Evolutionary conservation across 352 stramenopile genomes (phyloP).

Genomic region (Globisporangium yorkense): DNA sequence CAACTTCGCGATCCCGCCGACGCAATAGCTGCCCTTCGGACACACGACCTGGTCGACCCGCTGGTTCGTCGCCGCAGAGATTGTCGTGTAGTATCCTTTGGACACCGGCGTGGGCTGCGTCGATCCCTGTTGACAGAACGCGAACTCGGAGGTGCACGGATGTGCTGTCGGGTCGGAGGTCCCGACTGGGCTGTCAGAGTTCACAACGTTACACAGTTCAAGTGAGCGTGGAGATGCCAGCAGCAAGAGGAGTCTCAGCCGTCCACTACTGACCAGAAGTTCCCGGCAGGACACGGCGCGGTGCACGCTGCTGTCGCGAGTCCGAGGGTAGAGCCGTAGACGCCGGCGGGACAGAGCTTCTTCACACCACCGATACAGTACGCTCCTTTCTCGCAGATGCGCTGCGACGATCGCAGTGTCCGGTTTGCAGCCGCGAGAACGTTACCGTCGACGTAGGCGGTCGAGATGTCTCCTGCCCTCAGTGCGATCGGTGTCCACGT

Average conservation of each 20-base stretch:
- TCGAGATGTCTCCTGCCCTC: conserved; percentile 15
- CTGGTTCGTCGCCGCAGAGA: conserved; percentile 20
- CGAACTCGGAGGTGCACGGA: conserved; percentile 27
- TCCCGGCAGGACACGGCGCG: conserved; percentile 49
- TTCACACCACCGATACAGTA: conserved; percentile 58
- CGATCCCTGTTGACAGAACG: conserved; percentile 49
- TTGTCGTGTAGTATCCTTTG: conserved; percentile 41
- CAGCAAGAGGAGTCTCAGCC: background rate
- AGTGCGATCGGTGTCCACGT: conserved; percentile 24
- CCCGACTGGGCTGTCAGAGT: conserved; percentile 29
- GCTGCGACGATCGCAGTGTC: conserved; percentile 37
- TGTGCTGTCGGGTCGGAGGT: conserved; percentile 27
- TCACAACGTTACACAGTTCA: background rate
- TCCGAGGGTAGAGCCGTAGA: conserved; percentile 31
- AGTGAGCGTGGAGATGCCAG: background rate
- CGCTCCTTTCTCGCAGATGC: conserved; percentile 42
- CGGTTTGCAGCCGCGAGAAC: conserved; percentile 23
- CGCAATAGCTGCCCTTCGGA: conserved; percentile 53
- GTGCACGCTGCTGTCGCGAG: conserved; percentile 42
- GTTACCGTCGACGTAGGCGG: conserved; percentile 39
- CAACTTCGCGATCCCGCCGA: conserved; percentile 35
- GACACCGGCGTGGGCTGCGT: conserved; percentile 25
- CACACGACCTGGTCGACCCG: conserved; percentile 50
- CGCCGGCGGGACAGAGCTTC: conserved; percentile 36
- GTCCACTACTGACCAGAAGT: conserved; percentile 35